Conservation (phyloP, 352 stramenopile genomes). For the Phytopythium chamaehyphon region DNA sequence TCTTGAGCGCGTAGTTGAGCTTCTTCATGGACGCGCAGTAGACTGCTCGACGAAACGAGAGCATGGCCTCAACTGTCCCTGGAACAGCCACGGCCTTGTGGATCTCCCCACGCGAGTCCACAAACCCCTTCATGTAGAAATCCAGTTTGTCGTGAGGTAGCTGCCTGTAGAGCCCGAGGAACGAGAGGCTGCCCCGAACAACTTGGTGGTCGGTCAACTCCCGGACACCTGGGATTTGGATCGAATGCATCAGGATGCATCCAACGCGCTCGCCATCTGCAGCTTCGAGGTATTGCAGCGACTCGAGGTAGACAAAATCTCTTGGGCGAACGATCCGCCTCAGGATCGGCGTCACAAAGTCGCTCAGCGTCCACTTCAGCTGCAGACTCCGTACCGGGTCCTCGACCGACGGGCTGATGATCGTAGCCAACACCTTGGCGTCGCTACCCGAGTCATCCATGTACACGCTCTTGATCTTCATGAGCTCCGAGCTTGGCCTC, state of each 20-base stretch:
- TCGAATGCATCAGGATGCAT: conserved; percentile 49
- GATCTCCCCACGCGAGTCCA: not conserved
- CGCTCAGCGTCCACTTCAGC: conserved; percentile 41
- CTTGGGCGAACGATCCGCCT: conserved; percentile 34
- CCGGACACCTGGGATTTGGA: conserved; percentile 27
- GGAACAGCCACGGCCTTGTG: not conserved
- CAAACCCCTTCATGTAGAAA: not conserved
- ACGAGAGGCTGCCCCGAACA: conserved; percentile 35
- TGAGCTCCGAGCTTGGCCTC: conserved; percentile 16
- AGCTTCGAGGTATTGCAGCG: conserved; percentile 38
- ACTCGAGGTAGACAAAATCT: conserved; percentile 42
- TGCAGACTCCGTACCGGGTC: conserved; percentile 42
- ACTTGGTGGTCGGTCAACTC: conserved; percentile 25
- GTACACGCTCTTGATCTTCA: conserved; percentile 25
- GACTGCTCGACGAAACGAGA: not conserved
- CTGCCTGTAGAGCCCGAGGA: conserved; percentile 30
- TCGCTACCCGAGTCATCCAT: conserved; percentile 29
- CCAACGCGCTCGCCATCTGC: conserved; percentile 40
- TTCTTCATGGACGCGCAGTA: not conserved
- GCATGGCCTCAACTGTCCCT: not conserved
- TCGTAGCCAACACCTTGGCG: conserved; percentile 28
- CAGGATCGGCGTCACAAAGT: conserved; percentile 15
- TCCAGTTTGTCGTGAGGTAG: not conserved
- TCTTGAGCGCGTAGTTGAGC: not conserved
- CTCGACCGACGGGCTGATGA: conserved; percentile 21